These are phyloP conservation scores for Globisporangium spiculum DNA, from an alignment of 352 stramenopile genomes.

Conservation along the genomic window DNA sequence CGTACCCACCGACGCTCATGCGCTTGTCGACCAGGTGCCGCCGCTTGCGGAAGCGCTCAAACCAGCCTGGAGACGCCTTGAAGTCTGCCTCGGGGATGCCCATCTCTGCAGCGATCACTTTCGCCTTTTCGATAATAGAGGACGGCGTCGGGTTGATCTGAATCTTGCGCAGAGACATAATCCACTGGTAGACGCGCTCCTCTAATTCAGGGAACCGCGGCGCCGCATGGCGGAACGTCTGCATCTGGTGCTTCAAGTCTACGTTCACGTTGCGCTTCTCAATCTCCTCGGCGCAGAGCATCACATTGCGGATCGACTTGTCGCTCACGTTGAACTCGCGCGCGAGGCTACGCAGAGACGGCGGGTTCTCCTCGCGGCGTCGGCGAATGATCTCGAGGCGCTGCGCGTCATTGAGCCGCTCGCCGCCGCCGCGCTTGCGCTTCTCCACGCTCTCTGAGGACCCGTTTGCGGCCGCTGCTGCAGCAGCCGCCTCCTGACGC, in stretches of 20 bases:
- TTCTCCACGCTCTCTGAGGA: slow-evolving; percentile 1
- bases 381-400: slow-evolving; percentile 20
- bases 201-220: slow-evolving; percentile 16
- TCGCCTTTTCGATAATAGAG: slow-evolving; percentile 15
- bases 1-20: slow-evolving; percentile 14
- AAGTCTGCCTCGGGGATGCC: slow-evolving; percentile 15
- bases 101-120: slow-evolving; percentile 9
- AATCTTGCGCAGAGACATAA: slow-evolving; percentile 2
- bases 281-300: slow-evolving; percentile 13
- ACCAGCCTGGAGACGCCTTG: slow-evolving; percentile 16
- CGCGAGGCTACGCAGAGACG: slow-evolving; percentile 18
- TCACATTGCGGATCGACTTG: slow-evolving; percentile 20
- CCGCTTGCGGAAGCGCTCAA: slow-evolving; percentile 18
- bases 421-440: slow-evolving; percentile 15
- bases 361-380: slow-evolving; percentile 16
- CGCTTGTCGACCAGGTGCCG: slow-evolving; percentile 12
- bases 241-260: slow-evolving; percentile 12
- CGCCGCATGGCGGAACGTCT: slow-evolving; percentile 16
- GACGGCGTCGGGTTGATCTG: slow-evolving; percentile 15
- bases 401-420: slow-evolving; percentile 19
- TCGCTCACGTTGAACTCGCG: slow-evolving; percentile 19
- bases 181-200: slow-evolving; percentile 15
- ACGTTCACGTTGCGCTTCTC: slow-evolving; percentile 18
- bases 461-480: neutral
- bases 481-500: neutral